Base-by-base conservation (phyloP, 495 filamentous ascomycete genomes). In the Daldinia caldariorum region DNA sequence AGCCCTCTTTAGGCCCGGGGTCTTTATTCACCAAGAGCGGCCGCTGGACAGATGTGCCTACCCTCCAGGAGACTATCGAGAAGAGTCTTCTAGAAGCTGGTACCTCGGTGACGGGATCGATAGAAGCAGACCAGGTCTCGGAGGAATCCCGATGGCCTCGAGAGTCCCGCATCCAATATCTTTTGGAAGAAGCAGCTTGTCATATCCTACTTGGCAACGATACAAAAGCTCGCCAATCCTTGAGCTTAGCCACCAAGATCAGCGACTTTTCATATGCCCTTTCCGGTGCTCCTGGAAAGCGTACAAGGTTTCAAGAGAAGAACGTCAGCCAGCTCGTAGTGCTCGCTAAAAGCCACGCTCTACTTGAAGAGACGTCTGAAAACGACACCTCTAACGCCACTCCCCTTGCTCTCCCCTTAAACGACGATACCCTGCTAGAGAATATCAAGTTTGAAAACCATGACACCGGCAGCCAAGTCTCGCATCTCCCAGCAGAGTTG, bases 381-480 rank as follows among this genome's bases (percentile, higher is more conserved):
- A 22, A 67, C 5, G 53, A 66, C 1, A 37, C 16, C 4, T 72
- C 35, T 3, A 66, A 70, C 18, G 77, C 65, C 0, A 77, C 81
- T 32, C 94, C 94, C 1, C 83, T 85, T 72, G 86, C 89, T 9
- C 78, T 97, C 12, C 85, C 89, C 45, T 79, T 98, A 18, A 93
- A 97, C 72, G 93, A 98, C 71, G 95, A 99, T 77, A 99, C 95
- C 0, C 83, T 99, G 6, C 80, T 98, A 26, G 96, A 99, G 77
- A 85, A 87, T 5, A 92, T 98, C 54, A 85, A 89, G 6, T 99
- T 98, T 73, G 81, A 87, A 0, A 85, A 90, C 37, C 72, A 81
- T n/a, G 73, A 78, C 22, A 41, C 76, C 6, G 55, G 79, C 20
- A 79, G 78, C 20, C 79, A 81, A 47, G 66, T 73, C 8, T 81